phyloP scores from a whole-genome alignment of 2,329 filamentous ascomycete genomes.

The Alternaria sp. region DNA sequence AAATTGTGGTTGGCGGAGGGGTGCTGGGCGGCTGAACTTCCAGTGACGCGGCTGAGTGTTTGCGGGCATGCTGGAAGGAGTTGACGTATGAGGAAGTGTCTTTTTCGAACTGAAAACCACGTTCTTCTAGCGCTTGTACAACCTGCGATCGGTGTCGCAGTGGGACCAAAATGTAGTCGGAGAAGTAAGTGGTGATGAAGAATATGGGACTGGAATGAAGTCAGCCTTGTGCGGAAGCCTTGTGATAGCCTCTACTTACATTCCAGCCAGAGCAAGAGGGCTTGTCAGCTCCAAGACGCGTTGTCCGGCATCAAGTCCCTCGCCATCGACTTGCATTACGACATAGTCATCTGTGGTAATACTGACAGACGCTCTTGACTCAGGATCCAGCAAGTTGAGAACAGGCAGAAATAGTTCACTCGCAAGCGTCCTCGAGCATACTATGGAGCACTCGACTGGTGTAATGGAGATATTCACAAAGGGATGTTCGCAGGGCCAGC shows the following conservation, averaged over 20 bases:
- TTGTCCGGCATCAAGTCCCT: conserved; percentile 88
- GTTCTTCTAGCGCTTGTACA: conserved; percentile 74
- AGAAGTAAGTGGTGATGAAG: conserved; percentile 98
- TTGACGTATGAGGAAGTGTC: conserved; percentile 67
- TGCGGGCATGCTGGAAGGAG: conserved; percentile 57
- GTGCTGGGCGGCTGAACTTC: conserved; percentile 65
- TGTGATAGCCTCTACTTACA: conserved; percentile 57
- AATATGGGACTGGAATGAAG: conserved; percentile 74
- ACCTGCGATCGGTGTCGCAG: conserved; percentile 75
- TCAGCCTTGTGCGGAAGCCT: conserved; percentile 5
- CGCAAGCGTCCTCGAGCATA: conserved; percentile 80
- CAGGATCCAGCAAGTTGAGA: conserved; percentile 65
- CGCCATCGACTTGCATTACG: conserved; percentile 86
- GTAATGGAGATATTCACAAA: conserved; percentile 96
- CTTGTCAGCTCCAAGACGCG: conserved; percentile 90
- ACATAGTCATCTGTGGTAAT: conserved; percentile 86
- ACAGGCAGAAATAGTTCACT: conserved; percentile 76
- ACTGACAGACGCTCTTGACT: conserved; percentile 59
- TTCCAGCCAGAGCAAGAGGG: conserved; percentile 87
- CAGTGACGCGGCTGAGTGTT: conserved; percentile 53
- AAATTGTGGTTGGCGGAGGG: conserved; percentile 76
- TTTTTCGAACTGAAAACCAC: conserved; percentile 83
- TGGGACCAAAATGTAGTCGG: conserved; percentile 93
- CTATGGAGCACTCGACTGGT: conserved; percentile 88
- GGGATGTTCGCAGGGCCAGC: conserved; percentile 65